These are phyloP conservation scores for Friedmanniomyces simplex DNA, from an alignment of 495 filamentous ascomycete species.

Conservation along the genomic window DNA sequence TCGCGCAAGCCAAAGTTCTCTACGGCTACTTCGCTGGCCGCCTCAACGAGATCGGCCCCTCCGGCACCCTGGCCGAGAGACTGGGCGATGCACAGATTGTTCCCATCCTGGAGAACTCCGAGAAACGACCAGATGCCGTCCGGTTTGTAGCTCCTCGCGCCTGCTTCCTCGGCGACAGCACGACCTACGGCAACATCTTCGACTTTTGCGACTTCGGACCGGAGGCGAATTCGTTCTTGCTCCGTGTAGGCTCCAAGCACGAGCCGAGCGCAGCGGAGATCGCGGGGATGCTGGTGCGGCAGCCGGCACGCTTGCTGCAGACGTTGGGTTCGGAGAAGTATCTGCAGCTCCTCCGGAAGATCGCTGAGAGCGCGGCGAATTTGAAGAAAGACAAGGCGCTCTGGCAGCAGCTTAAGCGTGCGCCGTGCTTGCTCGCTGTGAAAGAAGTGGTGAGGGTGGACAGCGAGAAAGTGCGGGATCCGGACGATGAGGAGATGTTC, in stretches of 20 bases:
- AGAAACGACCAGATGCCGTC: conserved; percentile 17
- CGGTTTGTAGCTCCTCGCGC: conserved; percentile 51
- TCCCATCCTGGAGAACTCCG: conserved; percentile 11
- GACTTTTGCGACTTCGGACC: conserved; percentile 91
- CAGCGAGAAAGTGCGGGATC: conserved; percentile 30
- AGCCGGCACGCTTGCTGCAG: conserved; percentile 69
- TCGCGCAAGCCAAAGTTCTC: conserved; percentile 51
- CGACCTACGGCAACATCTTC: conserved; percentile 77
- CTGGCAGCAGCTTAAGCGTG: conserved; percentile 60
- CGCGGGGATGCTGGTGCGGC: conserved; percentile 61
- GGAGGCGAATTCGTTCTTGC: conserved; percentile 78
- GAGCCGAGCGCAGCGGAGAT: conserved; percentile 83
- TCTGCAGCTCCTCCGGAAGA: conserved; percentile 61
- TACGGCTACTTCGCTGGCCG: conserved; percentile 79
- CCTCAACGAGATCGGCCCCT: conserved; percentile 51
- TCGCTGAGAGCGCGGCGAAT: conserved; percentile 56
- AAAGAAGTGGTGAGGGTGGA: conserved; percentile 48
- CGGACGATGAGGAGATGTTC: conserved; percentile 57
- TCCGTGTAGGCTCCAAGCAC: conserved; percentile 75
- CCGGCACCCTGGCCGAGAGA: conserved; percentile 44
- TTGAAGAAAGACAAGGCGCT: conserved; percentile 72
- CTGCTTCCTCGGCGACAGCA: conserved; percentile 67
- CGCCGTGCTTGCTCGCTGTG: conserved; percentile 68
- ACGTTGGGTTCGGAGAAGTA: conserved; percentile 78
- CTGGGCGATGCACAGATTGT: conserved; percentile 39